Evolutionary conservation across 805 yeast species (phyloP).

Genomic region (Saccharomycopsis fodiens): DNA sequence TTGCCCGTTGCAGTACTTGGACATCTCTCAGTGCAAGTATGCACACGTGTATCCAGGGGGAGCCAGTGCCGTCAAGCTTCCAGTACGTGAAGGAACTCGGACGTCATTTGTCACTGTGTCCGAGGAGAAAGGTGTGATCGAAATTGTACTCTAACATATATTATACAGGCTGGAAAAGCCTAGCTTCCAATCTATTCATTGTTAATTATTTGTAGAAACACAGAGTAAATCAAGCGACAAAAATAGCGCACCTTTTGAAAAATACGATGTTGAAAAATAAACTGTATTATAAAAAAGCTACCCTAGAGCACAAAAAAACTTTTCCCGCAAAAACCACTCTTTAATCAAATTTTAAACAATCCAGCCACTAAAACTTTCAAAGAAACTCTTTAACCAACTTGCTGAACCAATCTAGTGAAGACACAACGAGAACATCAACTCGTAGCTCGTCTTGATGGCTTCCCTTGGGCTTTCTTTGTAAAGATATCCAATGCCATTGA

Average conservation of each 20-base stretch:
- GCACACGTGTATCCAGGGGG: slow-evolving; percentile 56
- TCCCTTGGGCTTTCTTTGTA: slow-evolving; percentile 5
- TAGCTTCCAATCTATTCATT: no score
- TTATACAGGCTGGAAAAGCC: no score
- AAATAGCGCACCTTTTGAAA: no score
- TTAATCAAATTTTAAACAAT: no score
- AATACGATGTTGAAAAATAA: no score
- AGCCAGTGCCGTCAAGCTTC: slow-evolving; percentile 48
- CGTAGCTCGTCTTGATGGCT: slow-evolving; percentile 13
- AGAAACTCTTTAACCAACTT: no score
- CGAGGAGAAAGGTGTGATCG: slow-evolving; percentile 45
- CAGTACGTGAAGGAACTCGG: slow-evolving; percentile 41
- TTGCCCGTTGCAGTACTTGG: slow-evolving; percentile 42
- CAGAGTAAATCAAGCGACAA: no score
- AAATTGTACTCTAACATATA: slow-evolving; percentile 39
- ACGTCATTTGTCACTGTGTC: slow-evolving; percentile 51
- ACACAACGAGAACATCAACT: slow-evolving; percentile 15
- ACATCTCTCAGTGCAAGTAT: slow-evolving; percentile 66
- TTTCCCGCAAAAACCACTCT: no score
- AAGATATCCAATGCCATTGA: slow-evolving; percentile 10
- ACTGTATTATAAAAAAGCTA: no score
- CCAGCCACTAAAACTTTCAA: no score
- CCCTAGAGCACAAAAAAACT: no score
- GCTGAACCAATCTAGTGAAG: slow-evolving; percentile 16
- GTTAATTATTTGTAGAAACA: no score